phyloP scores from a whole-genome alignment of 768 basidiomycete genomes.

The Dacryopinax spathularia region DNA sequence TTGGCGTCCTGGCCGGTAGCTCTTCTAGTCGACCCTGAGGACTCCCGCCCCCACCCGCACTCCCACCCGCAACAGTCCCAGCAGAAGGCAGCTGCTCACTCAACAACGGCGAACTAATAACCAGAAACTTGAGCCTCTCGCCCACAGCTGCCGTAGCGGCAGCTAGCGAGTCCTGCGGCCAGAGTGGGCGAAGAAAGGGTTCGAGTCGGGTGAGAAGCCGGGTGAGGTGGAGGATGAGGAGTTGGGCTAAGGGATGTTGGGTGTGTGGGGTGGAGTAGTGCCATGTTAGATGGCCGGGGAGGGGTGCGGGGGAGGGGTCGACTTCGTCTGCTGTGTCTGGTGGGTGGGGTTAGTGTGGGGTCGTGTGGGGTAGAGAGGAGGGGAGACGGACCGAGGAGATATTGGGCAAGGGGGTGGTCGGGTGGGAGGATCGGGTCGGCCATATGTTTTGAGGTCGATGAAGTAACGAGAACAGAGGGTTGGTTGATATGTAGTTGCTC shows the following conservation, averaged over 20 bases:
- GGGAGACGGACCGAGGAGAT: neutral
- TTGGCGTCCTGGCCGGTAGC: no score
- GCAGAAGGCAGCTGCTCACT: neutral
- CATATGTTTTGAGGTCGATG: neutral
- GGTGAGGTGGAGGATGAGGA: neutral
- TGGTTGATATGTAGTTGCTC: no score
- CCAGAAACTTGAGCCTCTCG: neutral
- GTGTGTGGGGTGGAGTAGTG: neutral
- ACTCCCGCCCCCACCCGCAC: no score
- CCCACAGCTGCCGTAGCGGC: no score
- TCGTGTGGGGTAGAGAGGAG: neutral
- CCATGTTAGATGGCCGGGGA: neutral
- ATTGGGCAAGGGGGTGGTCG: neutral
- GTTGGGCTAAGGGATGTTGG: neutral
- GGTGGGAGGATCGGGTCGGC: neutral
- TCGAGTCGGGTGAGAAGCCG: neutral
- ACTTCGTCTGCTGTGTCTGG: neutral
- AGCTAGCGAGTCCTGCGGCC: neutral
- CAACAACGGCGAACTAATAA: neutral
- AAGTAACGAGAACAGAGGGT: neutral
- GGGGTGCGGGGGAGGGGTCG: neutral
- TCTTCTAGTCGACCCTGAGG: no score
- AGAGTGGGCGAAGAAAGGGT: neutral
- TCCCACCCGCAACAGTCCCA: no score
- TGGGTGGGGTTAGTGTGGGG: neutral